A percentile compares a stretch with the other conserved stretches of the same genome.
Conservation (phyloP, 768 basidiomycete species). For the Tulasnella sp. region DNA sequence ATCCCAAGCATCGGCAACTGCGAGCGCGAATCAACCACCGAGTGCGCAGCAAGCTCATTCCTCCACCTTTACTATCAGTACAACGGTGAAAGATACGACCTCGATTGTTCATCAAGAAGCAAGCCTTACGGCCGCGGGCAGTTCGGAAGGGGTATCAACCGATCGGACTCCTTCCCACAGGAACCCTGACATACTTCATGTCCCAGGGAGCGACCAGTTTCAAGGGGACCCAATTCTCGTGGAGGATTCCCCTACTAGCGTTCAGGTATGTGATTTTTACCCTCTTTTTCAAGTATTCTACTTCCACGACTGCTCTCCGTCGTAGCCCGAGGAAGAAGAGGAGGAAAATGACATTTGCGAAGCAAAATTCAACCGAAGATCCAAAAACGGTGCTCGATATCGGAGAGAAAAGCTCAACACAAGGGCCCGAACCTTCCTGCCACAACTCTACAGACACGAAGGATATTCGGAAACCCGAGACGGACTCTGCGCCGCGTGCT, state of each 20-base stretch:
- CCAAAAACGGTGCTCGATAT: not conserved
- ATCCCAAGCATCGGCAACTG: not conserved
- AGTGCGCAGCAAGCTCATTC: not conserved
- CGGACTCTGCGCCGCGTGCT: not conserved
- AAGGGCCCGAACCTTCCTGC: not conserved
- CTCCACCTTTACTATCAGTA: not conserved
- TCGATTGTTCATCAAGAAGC: not conserved
- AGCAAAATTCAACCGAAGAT: not conserved
- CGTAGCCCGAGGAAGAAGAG: not conserved
- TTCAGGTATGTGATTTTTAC: not conserved
- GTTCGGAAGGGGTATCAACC: not conserved
- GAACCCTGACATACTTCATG: not conserved
- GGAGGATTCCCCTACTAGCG: not conserved
- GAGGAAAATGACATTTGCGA: not conserved
- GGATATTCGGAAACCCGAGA: not conserved
- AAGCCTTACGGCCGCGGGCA: not conserved
- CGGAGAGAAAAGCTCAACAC: not conserved
- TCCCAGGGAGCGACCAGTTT: not conserved
- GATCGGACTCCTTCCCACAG: not conserved
- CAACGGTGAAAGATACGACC: not conserved
- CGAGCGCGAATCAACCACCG: not conserved
- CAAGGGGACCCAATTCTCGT: not conserved
- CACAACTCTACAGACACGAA: not conserved
- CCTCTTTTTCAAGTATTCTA: not conserved
- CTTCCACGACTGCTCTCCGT: not conserved